These are phyloP conservation scores for Pseudogymnoascus sp. DNA, from an alignment of 2,329 filamentous ascomycete genomes.

Conservation along the genomic window DNA sequence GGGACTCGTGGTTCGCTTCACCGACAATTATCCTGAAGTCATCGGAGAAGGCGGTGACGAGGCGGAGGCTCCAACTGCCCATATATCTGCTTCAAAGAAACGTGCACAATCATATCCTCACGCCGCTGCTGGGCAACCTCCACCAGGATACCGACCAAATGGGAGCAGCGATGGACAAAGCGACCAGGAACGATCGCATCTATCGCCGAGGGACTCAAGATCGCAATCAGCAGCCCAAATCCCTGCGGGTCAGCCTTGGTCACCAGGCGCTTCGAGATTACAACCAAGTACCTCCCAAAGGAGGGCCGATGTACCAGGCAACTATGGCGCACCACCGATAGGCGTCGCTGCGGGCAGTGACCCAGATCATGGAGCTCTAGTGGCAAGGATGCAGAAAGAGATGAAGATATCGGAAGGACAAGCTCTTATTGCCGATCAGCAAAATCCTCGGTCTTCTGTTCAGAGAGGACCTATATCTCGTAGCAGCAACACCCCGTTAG, in stretches of 20 bases:
- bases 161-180: background rate
- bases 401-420: slow-evolving; percentile 28
- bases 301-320: background rate
- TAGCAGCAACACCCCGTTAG: background rate
- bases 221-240: background rate
- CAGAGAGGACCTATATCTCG: slow-evolving; percentile 22
- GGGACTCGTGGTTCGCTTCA: slow-evolving; percentile 66
- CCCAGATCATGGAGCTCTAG: slow-evolving; percentile 14
- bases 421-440: slow-evolving; percentile 27
- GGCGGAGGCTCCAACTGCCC: slow-evolving; percentile 59
- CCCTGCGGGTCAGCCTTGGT: background rate
- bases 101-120: slow-evolving; percentile 24
- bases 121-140: background rate
- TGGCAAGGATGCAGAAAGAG: slow-evolving; percentile 15
- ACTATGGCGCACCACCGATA: background rate
- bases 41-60: slow-evolving; percentile 93
- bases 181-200: background rate
- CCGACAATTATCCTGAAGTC: slow-evolving; percentile 61
- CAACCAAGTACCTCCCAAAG: background rate
- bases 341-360: slow-evolving; percentile 12
- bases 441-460: slow-evolving; percentile 1
- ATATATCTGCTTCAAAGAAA: slow-evolving; percentile 56
- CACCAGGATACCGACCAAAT: slow-evolving; percentile 1
- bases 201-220: background rate
- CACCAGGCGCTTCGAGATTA: background rate